Percentiles rank a stretch among this genome's conserved stretches.
Conservation (phyloP, 805 yeast species). For the Metschnikowia lunata region DNA sequence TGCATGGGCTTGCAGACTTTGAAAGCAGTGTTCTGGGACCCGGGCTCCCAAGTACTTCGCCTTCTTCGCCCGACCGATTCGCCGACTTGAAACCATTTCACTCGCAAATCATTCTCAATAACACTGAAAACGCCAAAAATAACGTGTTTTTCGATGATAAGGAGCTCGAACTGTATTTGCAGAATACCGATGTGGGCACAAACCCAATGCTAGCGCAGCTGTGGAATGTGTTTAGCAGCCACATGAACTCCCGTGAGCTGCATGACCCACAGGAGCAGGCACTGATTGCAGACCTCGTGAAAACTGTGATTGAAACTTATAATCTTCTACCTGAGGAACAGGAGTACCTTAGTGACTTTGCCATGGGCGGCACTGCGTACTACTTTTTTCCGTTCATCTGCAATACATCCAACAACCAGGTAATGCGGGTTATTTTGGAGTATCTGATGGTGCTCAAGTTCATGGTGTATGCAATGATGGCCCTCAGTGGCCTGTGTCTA, state of each 20-base stretch:
- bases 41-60: not conserved
- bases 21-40: conserved; percentile 10
- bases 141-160: conserved; percentile 14
- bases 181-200: conserved; percentile 9
- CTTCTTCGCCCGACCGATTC: conserved; percentile 3
- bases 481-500: conserved; percentile 15
- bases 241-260: conserved; percentile 4
- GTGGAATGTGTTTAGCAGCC: conserved; percentile 10
- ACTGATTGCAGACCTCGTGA: conserved; percentile 11
- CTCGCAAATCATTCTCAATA: conserved; percentile 16
- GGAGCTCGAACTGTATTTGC: conserved; percentile 14
- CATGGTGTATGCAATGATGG: conserved; percentile 18
- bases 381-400: conserved; percentile 17
- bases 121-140: conserved; percentile 12
- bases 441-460: conserved; percentile 18
- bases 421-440: conserved; percentile 17
- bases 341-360: conserved; percentile 12
- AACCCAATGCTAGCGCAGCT: conserved; percentile 12
- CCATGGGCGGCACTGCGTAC: conserved; percentile 8
- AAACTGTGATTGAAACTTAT: conserved; percentile 12
- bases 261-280: not conserved
- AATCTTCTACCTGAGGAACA: conserved; percentile 12
- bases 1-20: conserved; percentile 17
- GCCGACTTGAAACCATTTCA: conserved; percentile 17
- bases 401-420: conserved; percentile 12